Evolutionary conservation across 345 rosid genomes (phyloP).

Genomic region (Brassica carinata): DNA sequence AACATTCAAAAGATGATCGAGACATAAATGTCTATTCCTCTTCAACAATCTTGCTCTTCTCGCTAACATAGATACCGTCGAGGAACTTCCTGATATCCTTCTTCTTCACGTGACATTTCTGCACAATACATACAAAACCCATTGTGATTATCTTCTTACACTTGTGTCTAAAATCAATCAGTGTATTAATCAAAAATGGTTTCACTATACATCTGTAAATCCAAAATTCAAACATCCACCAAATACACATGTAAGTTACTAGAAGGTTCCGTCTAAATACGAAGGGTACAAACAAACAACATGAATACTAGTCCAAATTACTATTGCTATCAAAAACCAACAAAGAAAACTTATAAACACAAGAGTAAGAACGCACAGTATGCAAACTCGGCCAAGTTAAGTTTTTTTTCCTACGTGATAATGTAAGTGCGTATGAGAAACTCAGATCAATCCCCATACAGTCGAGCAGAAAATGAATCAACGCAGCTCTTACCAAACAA

Average conservation of each 20-base stretch:
- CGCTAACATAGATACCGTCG: constrained; percentile 69
- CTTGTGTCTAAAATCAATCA: not conserved
- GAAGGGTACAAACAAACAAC: not conserved
- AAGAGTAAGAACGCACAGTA: not conserved
- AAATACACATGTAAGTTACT: not conserved
- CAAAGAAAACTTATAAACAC: not conserved
- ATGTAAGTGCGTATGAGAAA: not conserved
- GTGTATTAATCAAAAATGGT: not conserved
- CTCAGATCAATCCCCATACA: not conserved
- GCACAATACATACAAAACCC: not conserved
- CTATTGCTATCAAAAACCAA: not conserved
- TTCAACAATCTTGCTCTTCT: constrained; percentile 50
- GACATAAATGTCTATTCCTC: constrained; percentile 30
- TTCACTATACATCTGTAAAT: not conserved
- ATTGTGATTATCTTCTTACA: not conserved
- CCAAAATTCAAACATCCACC: not conserved
- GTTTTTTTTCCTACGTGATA: not conserved
- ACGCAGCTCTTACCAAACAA: not conserved
- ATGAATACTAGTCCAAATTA: not conserved
- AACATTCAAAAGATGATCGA: not conserved
- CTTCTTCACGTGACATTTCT: not conserved
- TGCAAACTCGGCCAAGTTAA: not conserved
- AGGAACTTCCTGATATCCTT: constrained; percentile 43
- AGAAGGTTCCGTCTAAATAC: not conserved
- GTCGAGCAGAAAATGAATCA: not conserved